Conservation (phyloP, 805 yeast genomes). For the Candida sphagnicola region DNA sequence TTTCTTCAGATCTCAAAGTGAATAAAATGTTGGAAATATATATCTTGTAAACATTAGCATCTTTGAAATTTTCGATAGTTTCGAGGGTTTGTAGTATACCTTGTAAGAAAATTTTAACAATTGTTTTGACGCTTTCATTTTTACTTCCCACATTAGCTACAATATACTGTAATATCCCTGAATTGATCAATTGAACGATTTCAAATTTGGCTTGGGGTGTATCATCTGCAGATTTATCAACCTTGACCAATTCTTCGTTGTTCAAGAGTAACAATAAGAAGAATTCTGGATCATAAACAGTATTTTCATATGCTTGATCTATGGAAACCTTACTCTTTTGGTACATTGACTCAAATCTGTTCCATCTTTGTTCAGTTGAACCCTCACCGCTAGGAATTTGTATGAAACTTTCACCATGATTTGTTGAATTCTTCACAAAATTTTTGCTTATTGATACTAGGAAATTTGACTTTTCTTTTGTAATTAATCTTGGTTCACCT, state of each 20-base stretch:
- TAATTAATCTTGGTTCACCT: constrained; percentile 45
- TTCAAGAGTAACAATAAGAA: constrained; percentile 57
- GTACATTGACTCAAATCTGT: constrained; percentile 22
- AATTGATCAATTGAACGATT: constrained; percentile 53
- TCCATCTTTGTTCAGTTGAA: constrained; percentile 18
- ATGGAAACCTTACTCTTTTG: constrained; percentile 11
- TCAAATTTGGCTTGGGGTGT: constrained; percentile 36
- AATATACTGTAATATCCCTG: constrained; percentile 50
- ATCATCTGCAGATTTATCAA: constrained; percentile 19
- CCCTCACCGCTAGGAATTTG: not conserved
- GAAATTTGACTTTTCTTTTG: constrained; percentile 41
- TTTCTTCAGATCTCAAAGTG: constrained; percentile 21
- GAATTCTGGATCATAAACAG: constrained; percentile 68
- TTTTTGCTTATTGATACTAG: constrained; percentile 48
- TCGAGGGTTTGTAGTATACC: constrained; percentile 29
- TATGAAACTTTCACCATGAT: not conserved
- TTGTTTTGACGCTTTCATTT: constrained; percentile 18
- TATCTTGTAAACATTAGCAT: constrained; percentile 50
- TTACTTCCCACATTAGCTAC: constrained; percentile 43
- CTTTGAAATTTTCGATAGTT: constrained; percentile 39
- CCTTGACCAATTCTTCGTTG: constrained; percentile 57
- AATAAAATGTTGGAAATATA: constrained; percentile 46
- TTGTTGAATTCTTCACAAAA: constrained; percentile 46
- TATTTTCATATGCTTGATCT: constrained; percentile 19
- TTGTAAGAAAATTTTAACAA: constrained; percentile 42